Base-by-base conservation (phyloP, 2,329 filamentous ascomycete genomes). In the Microdochium paspali region DNA sequence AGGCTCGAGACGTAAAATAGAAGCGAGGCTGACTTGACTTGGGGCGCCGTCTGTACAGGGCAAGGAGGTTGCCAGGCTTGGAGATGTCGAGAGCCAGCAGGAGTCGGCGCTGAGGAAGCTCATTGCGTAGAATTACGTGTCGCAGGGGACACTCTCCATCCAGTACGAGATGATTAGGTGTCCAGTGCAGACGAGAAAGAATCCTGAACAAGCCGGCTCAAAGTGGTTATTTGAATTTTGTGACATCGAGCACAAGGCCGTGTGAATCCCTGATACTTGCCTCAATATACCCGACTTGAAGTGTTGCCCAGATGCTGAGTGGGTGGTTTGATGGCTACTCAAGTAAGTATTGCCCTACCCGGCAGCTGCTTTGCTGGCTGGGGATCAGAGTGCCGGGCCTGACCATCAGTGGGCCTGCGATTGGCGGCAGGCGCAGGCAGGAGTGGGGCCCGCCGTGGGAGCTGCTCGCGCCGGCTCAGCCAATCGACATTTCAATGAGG, bases 91-190 rank as follows among this genome's bases (percentile, higher is more conserved):
- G 35, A 40, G 35, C 35, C 35, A 40, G 35, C 35, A 40, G 35
- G 35, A 40, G 35, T 40, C 35, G 35, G 35, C 35, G 35, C 18
- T 40, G 35, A 40, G 35, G 35, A 40, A 40, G 35, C 35, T 40
- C 13, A 40, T 40, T 12, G 9, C 20, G 35, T 40, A 40, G 35
- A 18, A 7, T 7, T 7, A 28, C 26, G n/a, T n/a, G n/a, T 28
- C 26, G 13, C 26, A 28, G 26, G 13, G 26, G 26, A 28, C 26
- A 28, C n/a, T n/a, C n/a, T n/a, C n/a, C n/a, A n/a, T n/a, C n/a
- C n/a, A n/a, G n/a, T n/a, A n/a, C n/a, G n/a, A n/a, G n/a, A n/a
- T n/a, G n/a, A n/a, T n/a, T n/a, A n/a, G n/a, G n/a, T n/a, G n/a
- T n/a, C n/a, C n/a, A n/a, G n/a, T n/a, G n/a, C n/a, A n/a, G n/a